Evolutionary conservation across 768 basidiomycete genomes (phyloP).

Genomic region (Lactarius hengduanensis): DNA sequence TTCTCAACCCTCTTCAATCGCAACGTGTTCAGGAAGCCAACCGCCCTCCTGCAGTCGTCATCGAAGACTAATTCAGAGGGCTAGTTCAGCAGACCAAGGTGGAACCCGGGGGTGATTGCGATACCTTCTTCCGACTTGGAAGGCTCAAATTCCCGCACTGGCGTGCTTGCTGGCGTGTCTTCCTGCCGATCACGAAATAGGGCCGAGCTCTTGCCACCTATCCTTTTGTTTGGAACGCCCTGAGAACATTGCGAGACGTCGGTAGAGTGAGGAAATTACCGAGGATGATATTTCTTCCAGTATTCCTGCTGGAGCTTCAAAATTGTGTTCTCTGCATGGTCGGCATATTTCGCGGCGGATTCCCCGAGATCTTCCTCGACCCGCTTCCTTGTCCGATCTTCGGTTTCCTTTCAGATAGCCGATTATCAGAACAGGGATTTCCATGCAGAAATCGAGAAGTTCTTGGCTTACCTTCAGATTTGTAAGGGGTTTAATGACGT

Average conservation of each 20-base stretch:
- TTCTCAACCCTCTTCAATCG: background rate
- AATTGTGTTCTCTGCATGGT: background rate
- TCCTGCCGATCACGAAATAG: background rate
- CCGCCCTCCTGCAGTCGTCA: background rate
- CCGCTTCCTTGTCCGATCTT: background rate
- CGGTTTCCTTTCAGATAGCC: background rate
- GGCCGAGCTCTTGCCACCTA: background rate
- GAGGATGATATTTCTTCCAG: background rate
- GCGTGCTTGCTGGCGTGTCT: background rate
- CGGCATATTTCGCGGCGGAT: background rate
- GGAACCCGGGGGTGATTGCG: background rate
- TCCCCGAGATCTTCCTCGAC: background rate
- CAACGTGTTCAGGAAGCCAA: background rate
- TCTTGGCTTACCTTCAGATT: background rate
- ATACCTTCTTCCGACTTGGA: background rate
- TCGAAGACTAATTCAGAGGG: background rate
- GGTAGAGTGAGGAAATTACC: background rate
- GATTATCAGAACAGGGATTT: background rate
- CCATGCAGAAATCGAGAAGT: background rate
- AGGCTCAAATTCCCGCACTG: background rate
- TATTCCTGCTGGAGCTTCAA: background rate
- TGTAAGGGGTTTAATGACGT: background rate
- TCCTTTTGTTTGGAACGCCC: background rate
- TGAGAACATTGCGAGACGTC: background rate
- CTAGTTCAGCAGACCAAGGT: background rate